Percentiles rank a stretch among this genome's conserved stretches.
These are phyloP conservation scores for Nepenthes gracilis DNA, from an alignment of 148 eudicot species.

Conservation along the genomic window DNA sequence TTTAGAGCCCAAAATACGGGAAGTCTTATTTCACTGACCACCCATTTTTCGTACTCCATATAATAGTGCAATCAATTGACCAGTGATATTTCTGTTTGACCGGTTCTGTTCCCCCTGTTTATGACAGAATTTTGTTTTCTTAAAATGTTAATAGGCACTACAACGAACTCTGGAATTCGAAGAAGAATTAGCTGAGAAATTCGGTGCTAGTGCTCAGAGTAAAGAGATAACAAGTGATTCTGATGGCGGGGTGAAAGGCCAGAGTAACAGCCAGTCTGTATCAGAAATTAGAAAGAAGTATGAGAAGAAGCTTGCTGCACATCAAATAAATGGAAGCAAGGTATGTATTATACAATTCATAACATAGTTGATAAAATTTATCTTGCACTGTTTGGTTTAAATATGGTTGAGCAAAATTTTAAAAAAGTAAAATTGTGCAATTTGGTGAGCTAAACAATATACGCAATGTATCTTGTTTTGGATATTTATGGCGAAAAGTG, in stretches of 20 bases:
- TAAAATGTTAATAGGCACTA: constrained; percentile 49
- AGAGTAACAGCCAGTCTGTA: constrained; percentile 41
- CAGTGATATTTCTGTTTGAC: not conserved
- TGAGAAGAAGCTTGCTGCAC: constrained; percentile 87
- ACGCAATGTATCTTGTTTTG: no score
- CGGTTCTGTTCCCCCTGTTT: not conserved
- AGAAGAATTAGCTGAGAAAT: constrained; percentile 90
- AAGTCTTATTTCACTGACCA: no score
- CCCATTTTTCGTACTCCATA: no score
- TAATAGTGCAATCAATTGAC: no score
- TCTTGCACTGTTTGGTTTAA: not conserved
- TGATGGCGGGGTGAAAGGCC: constrained; percentile 42
- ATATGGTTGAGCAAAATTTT: no score
- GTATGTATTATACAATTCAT: constrained; percentile 18
- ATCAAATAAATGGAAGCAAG: constrained; percentile 60
- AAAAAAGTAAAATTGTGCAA: no score
- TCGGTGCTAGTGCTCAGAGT: constrained; percentile 64
- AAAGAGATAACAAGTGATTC: constrained; percentile 40
- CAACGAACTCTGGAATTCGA: constrained; percentile 96
- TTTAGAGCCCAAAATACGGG: no score
- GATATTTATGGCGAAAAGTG: no score
- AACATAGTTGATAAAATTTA: not conserved
- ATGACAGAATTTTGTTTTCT: constrained; percentile 4
- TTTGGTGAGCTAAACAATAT: no score
- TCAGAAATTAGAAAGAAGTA: constrained; percentile 88